Conservation (phyloP, 495 filamentous ascomycete genomes). For the Xylaria intraflava region DNA sequence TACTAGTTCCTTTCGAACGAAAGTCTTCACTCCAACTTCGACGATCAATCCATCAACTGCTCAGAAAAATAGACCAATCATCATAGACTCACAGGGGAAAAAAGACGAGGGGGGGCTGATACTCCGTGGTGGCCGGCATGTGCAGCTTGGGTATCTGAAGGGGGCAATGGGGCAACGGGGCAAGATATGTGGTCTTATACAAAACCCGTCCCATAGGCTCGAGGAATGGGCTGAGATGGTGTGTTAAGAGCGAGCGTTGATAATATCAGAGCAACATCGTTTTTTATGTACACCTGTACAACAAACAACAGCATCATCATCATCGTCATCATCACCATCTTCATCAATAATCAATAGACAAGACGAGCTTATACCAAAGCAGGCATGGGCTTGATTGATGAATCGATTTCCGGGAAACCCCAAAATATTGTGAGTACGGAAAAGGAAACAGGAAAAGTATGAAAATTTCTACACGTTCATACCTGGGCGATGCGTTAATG, state of each 20-base stretch:
- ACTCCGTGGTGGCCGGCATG: background rate
- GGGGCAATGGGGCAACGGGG: background rate
- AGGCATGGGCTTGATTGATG: background rate
- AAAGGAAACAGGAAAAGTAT: background rate
- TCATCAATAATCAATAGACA: constrained; percentile 9
- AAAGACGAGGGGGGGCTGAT: background rate
- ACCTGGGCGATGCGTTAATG: background rate
- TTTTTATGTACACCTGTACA: constrained; percentile 10
- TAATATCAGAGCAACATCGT: constrained; percentile 3
- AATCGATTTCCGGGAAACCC: background rate
- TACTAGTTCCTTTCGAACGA: background rate
- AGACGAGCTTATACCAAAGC: constrained; percentile 4
- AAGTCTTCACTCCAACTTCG: background rate
- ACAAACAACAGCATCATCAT: no score
- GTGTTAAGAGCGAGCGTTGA: constrained; percentile 2
- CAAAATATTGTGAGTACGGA: background rate
- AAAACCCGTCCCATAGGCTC: constrained; percentile 1
- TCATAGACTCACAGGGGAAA: background rate
- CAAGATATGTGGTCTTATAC: background rate
- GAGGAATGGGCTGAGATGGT: background rate
- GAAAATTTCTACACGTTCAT: background rate
- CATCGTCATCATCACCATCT: no score
- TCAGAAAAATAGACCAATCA: background rate
- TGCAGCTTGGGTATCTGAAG: background rate
- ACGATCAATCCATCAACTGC: background rate